phyloP scores from a whole-genome alignment of 768 basidiomycete genomes.

The Cystobasidium tubakii region DNA sequence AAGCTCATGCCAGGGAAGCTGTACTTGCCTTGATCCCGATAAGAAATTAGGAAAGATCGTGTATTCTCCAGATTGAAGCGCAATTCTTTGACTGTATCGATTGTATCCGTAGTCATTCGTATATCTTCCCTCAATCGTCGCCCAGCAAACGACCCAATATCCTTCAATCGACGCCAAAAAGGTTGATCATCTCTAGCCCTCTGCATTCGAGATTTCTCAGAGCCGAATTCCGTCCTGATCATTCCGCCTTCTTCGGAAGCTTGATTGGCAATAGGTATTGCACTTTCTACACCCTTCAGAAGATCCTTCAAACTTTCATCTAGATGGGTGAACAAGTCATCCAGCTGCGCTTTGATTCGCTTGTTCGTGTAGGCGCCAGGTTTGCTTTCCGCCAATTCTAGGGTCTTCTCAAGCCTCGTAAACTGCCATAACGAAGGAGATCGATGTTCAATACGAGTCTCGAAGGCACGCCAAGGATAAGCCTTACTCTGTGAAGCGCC shows the following conservation, averaged over 20 bases:
- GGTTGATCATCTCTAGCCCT: slow-evolving; percentile 32
- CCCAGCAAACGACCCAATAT: slow-evolving; percentile 36
- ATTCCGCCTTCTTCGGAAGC: slow-evolving; percentile 41
- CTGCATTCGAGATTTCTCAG: slow-evolving; percentile 12
- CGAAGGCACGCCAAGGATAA: neutral
- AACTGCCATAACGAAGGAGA: slow-evolving; percentile 39
- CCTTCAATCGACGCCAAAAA: slow-evolving; percentile 40
- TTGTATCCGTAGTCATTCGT: slow-evolving; percentile 40
- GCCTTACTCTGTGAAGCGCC: slow-evolving; percentile 39
- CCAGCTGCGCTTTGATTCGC: slow-evolving; percentile 39
- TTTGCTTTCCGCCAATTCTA: slow-evolving; percentile 23
- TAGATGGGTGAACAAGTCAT: slow-evolving; percentile 42
- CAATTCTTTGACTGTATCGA: slow-evolving; percentile 37
- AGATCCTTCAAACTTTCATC: slow-evolving; percentile 39
- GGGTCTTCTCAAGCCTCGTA: slow-evolving; percentile 40
- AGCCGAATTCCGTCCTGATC: slow-evolving; percentile 37
- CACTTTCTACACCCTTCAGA: slow-evolving; percentile 42
- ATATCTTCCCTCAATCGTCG: slow-evolving; percentile 42
- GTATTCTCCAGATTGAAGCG: slow-evolving; percentile 42
- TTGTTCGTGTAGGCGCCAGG: neutral
- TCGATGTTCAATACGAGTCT: neutral
- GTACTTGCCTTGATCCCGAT: slow-evolving; percentile 41
- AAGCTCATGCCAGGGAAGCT: too few species aligned
- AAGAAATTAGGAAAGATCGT: slow-evolving; percentile 39
- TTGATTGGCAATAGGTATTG: slow-evolving; percentile 42